Percentiles rank a stretch among this genome's conserved stretches.
Conservation (phyloP, 495 filamentous ascomycete species). For the Lasiosphaeris hirsuta region DNA sequence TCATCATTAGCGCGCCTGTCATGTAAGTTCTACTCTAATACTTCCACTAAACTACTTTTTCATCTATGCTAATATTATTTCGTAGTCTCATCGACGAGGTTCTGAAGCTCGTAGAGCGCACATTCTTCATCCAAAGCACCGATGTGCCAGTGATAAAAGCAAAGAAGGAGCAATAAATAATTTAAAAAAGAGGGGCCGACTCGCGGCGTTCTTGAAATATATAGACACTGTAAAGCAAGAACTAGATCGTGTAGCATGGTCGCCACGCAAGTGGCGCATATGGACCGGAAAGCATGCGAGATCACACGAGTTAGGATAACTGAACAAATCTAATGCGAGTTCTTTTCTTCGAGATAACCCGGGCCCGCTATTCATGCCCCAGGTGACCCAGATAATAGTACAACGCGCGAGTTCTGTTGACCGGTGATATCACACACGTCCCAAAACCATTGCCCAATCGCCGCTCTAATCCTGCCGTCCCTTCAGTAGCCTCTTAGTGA, state of each 20-base stretch:
- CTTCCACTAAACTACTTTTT: not conserved
- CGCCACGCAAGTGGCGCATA: not conserved
- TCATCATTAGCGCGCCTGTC: constrained; percentile 85
- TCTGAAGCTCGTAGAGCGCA: constrained; percentile 79
- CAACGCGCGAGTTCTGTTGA: not conserved
- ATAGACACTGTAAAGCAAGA: constrained; percentile 25
- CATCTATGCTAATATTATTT: constrained; percentile 34
- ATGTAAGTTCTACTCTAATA: constrained; percentile 64
- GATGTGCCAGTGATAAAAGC: constrained; percentile 24
- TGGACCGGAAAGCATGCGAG: not conserved
- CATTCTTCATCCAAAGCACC: constrained; percentile 46
- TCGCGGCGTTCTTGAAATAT: constrained; percentile 4
- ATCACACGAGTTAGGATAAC: constrained; percentile 9
- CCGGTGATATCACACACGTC: not conserved
- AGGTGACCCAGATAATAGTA: not conserved
- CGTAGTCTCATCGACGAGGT: constrained; percentile 81
- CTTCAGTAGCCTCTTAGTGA: constrained; percentile 96
- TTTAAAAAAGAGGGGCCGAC: not conserved
- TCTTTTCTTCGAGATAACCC: not conserved
- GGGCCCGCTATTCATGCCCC: not conserved
- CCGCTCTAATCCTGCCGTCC: constrained; percentile 59
- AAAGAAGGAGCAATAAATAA: constrained; percentile 41
- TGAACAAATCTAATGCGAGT: not conserved
- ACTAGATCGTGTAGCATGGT: constrained; percentile 11
- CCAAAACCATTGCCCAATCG: not conserved